Percentiles rank a stretch among this genome's conserved stretches.
These are phyloP conservation scores for Acacia confusa DNA, from an alignment of 306 rosid genomes.

Conservation along the genomic window DNA sequence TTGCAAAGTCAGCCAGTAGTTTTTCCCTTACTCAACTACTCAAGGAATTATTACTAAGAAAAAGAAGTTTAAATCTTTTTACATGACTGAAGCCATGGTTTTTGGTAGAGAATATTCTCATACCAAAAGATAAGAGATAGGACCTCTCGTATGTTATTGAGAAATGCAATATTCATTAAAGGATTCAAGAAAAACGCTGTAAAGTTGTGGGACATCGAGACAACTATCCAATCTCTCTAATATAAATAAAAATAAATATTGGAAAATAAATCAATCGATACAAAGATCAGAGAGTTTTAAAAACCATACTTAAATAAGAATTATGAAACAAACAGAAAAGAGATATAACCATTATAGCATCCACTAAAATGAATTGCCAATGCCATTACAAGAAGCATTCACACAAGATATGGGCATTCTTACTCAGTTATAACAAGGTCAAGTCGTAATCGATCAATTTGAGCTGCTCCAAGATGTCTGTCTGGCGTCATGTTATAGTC, in stretches of 20 bases:
- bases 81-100: background rate
- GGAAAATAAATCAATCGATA: background rate
- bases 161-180: background rate
- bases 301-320: background rate
- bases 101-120: background rate
- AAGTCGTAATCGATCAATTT: conserved; percentile 79
- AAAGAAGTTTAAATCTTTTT: background rate
- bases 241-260: background rate
- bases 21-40: background rate
- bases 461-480: conserved; percentile 97
- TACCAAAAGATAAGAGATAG: background rate
- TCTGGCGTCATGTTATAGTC: conserved; percentile 98
- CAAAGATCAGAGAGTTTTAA: background rate
- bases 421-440: conserved; percentile 96
- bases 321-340: background rate
- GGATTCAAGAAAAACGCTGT: background rate
- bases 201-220: background rate
- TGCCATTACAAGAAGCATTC: background rate
- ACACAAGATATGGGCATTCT: conserved; percentile 24
- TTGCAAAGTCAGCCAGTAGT: background rate
- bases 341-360: background rate
- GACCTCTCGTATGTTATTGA: background rate
- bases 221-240: background rate
- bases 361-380: conserved; percentile 18
- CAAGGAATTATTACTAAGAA: background rate